Conservation (phyloP, 371 early-diverging fungal species). For the Mortierella sp. region DNA sequence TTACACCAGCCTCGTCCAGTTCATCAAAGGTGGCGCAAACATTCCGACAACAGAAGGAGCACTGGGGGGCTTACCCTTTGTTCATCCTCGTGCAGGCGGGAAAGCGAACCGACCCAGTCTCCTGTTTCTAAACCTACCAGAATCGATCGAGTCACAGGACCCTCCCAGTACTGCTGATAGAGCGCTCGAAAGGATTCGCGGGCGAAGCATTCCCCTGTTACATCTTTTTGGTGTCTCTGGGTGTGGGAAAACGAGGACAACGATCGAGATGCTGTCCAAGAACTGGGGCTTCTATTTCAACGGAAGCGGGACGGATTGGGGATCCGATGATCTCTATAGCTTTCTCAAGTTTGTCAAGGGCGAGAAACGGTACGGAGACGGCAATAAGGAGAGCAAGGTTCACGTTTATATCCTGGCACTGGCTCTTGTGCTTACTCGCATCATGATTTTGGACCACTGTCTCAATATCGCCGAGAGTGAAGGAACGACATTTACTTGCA, state of each 20-base stretch:
- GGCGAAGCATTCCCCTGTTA: conserved; percentile 9
- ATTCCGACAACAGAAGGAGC: conserved; percentile 22
- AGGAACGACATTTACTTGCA: conserved; percentile 24
- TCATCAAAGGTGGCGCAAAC: conserved; percentile 9
- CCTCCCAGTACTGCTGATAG: conserved; percentile 20
- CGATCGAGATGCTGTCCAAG: conserved; percentile 24
- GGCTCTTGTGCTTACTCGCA: conserved; percentile 21
- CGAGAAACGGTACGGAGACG: neutral
- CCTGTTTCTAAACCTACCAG: conserved; percentile 29
- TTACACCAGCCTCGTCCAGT: conserved; percentile 15
- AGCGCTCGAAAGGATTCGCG: conserved; percentile 13
- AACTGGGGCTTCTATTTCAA: conserved; percentile 42
- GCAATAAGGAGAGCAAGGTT: conserved; percentile 7
- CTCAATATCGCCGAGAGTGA: conserved; percentile 21
- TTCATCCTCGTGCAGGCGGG: conserved; percentile 8
- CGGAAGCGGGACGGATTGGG: conserved; percentile 19
- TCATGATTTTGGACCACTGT: conserved; percentile 28
- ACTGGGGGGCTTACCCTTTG: conserved; percentile 13
- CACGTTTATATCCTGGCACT: conserved; percentile 30
- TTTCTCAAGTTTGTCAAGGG: conserved; percentile 6
- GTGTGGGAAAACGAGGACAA: conserved; percentile 28
- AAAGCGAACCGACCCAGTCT: conserved; percentile 8
- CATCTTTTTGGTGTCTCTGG: conserved; percentile 22
- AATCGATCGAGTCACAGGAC: conserved; percentile 20
- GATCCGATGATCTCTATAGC: conserved; percentile 14